Conservation (phyloP, 2,329 filamentous ascomycete genomes). For the Chalaropsis thielavioides region DNA sequence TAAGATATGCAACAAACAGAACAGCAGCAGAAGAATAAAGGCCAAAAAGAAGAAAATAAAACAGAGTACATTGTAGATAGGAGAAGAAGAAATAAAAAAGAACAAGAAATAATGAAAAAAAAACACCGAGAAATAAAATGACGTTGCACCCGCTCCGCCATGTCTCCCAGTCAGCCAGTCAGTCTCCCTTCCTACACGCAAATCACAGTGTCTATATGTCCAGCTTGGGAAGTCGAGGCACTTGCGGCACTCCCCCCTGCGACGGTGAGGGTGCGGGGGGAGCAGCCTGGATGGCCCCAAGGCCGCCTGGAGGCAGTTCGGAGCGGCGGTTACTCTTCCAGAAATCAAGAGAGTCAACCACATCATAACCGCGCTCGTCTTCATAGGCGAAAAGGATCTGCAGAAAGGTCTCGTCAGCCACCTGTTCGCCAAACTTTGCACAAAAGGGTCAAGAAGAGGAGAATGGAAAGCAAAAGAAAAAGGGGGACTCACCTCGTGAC, state of each 20-base stretch:
- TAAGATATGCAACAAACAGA: background rate
- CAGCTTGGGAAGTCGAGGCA: slow-evolving; percentile 13
- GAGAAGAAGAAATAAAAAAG: slow-evolving; percentile 9
- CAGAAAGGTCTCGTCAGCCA: background rate
- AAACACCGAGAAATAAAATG: background rate
- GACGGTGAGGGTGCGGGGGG: background rate
- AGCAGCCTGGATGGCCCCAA: slow-evolving; percentile 4
- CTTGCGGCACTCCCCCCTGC: slow-evolving; percentile 5
- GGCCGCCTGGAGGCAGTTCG: slow-evolving; percentile 22
- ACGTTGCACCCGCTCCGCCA: background rate
- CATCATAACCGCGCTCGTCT: slow-evolving; percentile 83
- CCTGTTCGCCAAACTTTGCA: background rate
- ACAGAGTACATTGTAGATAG: slow-evolving; percentile 4
- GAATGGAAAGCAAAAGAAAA: background rate
- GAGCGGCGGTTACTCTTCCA: slow-evolving; percentile 57
- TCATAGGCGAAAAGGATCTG: slow-evolving; percentile 97
- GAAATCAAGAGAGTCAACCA: slow-evolving; percentile 91
- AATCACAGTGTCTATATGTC: slow-evolving; percentile 9
- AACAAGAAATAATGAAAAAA: slow-evolving; percentile 5
- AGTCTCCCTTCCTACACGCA: slow-evolving; percentile 5
- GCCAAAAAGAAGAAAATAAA: background rate
- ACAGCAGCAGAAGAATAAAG: slow-evolving; percentile 1
- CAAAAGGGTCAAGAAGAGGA: background rate
- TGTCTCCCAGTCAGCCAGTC: slow-evolving; percentile 1
- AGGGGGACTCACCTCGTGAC: slow-evolving; percentile 59